phyloP scores from a whole-genome alignment of 768 basidiomycete genomes.

The Auricularia sp. region DNA sequence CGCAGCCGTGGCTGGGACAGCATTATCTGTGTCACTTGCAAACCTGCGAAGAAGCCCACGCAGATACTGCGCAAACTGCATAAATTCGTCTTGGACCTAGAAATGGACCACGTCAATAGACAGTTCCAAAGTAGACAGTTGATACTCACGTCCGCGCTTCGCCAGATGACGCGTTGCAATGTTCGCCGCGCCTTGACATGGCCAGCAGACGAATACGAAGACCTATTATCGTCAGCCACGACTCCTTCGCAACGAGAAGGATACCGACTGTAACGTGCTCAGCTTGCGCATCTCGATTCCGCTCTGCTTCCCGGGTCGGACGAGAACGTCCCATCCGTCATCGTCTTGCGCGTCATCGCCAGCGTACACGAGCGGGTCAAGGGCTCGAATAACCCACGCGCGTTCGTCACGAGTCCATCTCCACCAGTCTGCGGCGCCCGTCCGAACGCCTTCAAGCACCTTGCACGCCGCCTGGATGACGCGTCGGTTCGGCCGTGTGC shows the following conservation, averaged over 20 bases:
- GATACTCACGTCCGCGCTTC: constrained; percentile 50
- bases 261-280: constrained; percentile 20
- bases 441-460: constrained; percentile 27
- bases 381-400: constrained; percentile 49
- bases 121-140: too few relatives aligned
- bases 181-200: constrained; percentile 21
- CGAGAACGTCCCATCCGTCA: constrained; percentile 38
- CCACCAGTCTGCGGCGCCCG: not conserved
- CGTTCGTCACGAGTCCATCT: constrained; percentile 55
- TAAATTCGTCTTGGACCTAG: constrained; percentile 47
- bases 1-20: not conserved
- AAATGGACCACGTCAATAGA: not conserved
- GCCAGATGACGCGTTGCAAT: constrained; percentile 56
- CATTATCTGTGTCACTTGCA: constrained; percentile 16
- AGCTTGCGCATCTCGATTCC: constrained; percentile 58
- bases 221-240: too few relatives aligned
- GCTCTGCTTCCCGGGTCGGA: constrained; percentile 33
- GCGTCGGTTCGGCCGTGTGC: constrained; percentile 46
- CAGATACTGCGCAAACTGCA: constrained; percentile 22
- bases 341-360: constrained; percentile 19
- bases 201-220: not conserved
- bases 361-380: constrained; percentile 53
- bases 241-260: too few relatives aligned
- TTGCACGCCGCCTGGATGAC: constrained; percentile 58
- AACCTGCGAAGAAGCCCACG: constrained; percentile 33